Base-by-base conservation (phyloP, 345 rosid species). In the Rhizophora apiculata region DNA sequence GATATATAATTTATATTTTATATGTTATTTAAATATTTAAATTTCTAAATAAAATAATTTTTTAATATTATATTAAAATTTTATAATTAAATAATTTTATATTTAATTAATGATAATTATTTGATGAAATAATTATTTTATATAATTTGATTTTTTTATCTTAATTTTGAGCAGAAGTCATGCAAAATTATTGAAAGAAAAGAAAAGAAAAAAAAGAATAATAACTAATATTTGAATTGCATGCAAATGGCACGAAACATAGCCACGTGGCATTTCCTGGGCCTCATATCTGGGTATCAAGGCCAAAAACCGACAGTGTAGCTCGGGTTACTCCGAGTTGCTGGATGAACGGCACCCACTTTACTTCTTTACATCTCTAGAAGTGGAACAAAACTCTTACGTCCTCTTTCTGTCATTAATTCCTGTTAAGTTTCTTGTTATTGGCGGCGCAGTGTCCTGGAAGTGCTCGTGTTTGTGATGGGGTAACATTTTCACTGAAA, bases 281-380 rank as follows among this genome's bases (percentile, higher is more conserved):
- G 72, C 93, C 93, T 75, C 83, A 76, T 34, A 65, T 36, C 5
- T 57, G 54, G 64, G 83, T 82, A 81, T 79, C 89, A 72, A 54
- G 61, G 24, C 10, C 19, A 18, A 60, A 64, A 43, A 7, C 68
- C 67, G 20, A 9, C 60, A 10, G 16, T 0, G 19, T 10, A 8
- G 52, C 63, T 74, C 74, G n/a, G 63, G 73, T 24, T 57, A 57
- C 67, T 73, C 65, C 39, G 29, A 13, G 52, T 51, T 34, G n/a
- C 75, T 59, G 37, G 62, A 36, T 66, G 69, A 69, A 37, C 52
- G 74, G 58, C 59, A 20, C 43, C 29, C 10, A 19, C 43, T 55
- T 3, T 30, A 13, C 21, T 36, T 5, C 53, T 13, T 0, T 21
- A 4, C 32, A 5, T 13, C 34, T n/a, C 1, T 37, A 3, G 39